Base-by-base conservation (phyloP, 768 basidiomycete genomes). In the Boletus rex-veris region DNA sequence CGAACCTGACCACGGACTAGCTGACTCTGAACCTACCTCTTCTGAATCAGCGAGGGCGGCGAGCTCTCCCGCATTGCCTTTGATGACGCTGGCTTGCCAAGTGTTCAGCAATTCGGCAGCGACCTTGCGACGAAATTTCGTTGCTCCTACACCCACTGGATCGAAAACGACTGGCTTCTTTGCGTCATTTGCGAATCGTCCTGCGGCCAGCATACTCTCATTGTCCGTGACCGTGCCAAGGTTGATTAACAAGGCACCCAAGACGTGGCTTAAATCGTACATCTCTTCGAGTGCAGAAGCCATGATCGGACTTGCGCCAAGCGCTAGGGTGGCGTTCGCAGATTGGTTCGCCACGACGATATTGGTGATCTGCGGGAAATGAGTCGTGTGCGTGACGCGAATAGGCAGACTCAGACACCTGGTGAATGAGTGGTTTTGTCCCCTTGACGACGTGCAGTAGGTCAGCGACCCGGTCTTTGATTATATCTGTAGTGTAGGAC, bases 221-320 rank as follows among this genome's bases (percentile, higher is more conserved):
- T 84, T 75, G 50, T 83, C 78, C 12, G 77, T 77, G 64, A 93
- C 70, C 3, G 92, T 92, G 36, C 95, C 95, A 54, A 95, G 89
- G 68, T 98, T 97, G 55, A 97, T 75, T 5, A 98, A 76, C 16
- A 95, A 75, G 1, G 84, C 84, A 15, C 83, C 82, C 42, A 80
- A 80, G 44, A 85, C 78, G 33, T 74, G 73, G 50, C 83, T 76
- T 18, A 98, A 77, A 55, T 95, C 90, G 26, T 81, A 78, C 79
- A 93, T 92, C 66, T 98, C 95, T 53, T 80, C 76, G 1, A 86
- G 79, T 21, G 86, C 83, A 18, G 89, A 86, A 3, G 94, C 90
- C 95, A 98, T 98, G 65, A 98, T 94, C 0, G 95, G 95, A 54
- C 90, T 93, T 14, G 85, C 92, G 16, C 90, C 88, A 5, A 97